These are phyloP conservation scores for Xylaria venustula DNA, from an alignment of 495 filamentous ascomycete species.

Conservation along the genomic window DNA sequence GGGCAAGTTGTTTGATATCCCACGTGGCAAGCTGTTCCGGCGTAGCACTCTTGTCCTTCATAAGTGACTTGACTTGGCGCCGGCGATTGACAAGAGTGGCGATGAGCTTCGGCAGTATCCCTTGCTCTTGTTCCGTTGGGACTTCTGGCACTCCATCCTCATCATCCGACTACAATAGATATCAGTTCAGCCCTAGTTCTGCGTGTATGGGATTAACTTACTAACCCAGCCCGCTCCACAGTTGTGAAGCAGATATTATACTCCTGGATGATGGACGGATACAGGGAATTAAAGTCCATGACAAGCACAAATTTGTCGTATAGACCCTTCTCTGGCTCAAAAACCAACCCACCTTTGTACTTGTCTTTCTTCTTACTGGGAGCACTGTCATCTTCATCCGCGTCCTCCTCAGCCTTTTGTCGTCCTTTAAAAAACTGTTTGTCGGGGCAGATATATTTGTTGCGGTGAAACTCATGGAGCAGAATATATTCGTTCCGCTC, in stretches of 20 bases:
- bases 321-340: conserved; percentile 94
- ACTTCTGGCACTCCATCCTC: conserved; percentile 77
- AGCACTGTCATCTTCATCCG: conserved; percentile 65
- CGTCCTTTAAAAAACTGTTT: conserved; percentile 74
- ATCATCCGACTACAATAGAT: conserved; percentile 60
- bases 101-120: conserved; percentile 87
- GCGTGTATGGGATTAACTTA: conserved; percentile 24
- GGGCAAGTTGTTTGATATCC: conserved; percentile 95
- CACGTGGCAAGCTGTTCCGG: conserved; percentile 86
- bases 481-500: conserved; percentile 99
- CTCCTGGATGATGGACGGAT: conserved; percentile 98
- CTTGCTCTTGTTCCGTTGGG: conserved; percentile 64
- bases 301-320: conserved; percentile 97
- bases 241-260: conserved; percentile 99
- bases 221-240: conserved; percentile 71
- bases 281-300: conserved; percentile 99
- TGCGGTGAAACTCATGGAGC: conserved; percentile 90
- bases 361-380: conserved; percentile 98
- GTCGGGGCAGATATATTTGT: conserved; percentile 97
- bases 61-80: conserved; percentile 86
- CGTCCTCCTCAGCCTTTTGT: conserved; percentile 62
- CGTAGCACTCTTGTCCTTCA: conserved; percentile 90
- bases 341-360: conserved; percentile 96
- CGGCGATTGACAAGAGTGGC: conserved; percentile 84
- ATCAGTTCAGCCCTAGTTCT: conserved; percentile 19